These are phyloP conservation scores for Trichoderma cornu-damae DNA, from an alignment of 2,329 filamentous ascomycete species.

Conservation along the genomic window DNA sequence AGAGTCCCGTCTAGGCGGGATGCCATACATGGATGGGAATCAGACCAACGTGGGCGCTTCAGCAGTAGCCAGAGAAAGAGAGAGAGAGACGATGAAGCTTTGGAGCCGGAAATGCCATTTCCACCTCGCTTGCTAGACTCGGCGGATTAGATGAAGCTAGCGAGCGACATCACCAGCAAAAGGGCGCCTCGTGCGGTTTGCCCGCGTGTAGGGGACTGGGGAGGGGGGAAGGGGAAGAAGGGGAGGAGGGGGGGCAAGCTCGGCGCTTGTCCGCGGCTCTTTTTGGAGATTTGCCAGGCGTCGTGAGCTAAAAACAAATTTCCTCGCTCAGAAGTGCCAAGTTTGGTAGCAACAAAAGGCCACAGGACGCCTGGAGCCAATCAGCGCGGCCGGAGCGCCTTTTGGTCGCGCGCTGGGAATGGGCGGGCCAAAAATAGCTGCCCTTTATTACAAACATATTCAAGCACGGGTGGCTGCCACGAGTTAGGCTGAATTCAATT, in stretches of 20 bases:
- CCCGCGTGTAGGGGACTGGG: slow-evolving; percentile 2
- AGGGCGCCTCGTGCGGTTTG: background rate
- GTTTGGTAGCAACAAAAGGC: background rate
- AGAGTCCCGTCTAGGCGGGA: background rate
- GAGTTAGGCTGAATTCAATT: slow-evolving; percentile 17
- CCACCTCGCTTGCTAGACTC: slow-evolving; percentile 14
- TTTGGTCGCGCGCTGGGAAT: slow-evolving; percentile 2
- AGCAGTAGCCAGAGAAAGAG: slow-evolving; percentile 3
- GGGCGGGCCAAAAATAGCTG: slow-evolving; percentile 16
- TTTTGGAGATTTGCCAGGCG: background rate
- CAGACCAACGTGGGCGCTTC: slow-evolving; percentile 1
- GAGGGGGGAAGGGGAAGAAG: slow-evolving; percentile 2
- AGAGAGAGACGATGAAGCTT: background rate
- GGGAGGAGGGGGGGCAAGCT: slow-evolving; percentile 1
- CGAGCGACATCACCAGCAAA: background rate
- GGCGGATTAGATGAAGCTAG: slow-evolving; percentile 8
- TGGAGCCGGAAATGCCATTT: slow-evolving; percentile 1
- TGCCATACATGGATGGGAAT: slow-evolving; percentile 6
- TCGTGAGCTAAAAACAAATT: slow-evolving; percentile 1
- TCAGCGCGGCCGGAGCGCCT: background rate
- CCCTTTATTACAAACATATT: too few relatives aligned
- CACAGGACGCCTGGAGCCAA: background rate
- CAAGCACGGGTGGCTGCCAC: slow-evolving; percentile 13
- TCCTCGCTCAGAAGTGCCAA: background rate
- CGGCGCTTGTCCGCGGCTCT: slow-evolving; percentile 19